These are phyloP conservation scores for Wickerhamomyces ciferrii DNA, from an alignment of 805 yeast genomes.

Conservation along the genomic window DNA sequence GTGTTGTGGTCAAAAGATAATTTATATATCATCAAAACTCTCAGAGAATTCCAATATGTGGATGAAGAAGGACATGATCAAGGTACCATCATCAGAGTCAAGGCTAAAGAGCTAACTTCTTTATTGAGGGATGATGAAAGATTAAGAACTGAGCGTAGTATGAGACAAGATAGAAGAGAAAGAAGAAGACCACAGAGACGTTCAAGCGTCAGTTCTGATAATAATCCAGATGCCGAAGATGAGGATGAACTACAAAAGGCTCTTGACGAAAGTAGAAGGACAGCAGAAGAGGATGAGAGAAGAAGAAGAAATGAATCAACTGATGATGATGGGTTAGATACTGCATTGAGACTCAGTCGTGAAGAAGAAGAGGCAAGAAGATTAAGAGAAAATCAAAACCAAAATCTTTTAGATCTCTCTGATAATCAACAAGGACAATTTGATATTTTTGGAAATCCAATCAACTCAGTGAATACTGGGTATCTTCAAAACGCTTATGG, in stretches of 20 bases:
- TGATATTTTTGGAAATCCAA: conserved; percentile 24
- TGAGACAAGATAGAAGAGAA: conserved; percentile 28
- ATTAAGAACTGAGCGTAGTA: conserved; percentile 60
- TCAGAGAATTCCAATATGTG: conserved; percentile 80
- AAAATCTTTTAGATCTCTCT: conserved; percentile 45
- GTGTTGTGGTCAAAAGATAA: conserved; percentile 91
- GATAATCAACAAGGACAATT: conserved; percentile 34
- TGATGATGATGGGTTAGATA: conserved; percentile 48
- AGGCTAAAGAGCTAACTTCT: conserved; percentile 85
- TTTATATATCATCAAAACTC: conserved; percentile 79
- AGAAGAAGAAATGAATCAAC: conserved; percentile 41
- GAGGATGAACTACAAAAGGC: conserved; percentile 81
- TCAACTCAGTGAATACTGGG: conserved; percentile 12
- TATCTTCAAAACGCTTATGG: conserved; percentile 12
- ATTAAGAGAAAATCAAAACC: conserved; percentile 34
- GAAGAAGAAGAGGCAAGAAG: conserved; percentile 74
- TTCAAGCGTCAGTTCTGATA: background rate
- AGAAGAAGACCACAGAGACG: conserved; percentile 28
- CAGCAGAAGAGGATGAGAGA: conserved; percentile 80
- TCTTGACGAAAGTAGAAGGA: conserved; percentile 68
- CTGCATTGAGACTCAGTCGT: conserved; percentile 64
- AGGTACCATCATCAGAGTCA: conserved; percentile 82
- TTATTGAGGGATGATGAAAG: conserved; percentile 79
- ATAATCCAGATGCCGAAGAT: conserved; percentile 34
- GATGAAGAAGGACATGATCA: conserved; percentile 81